phyloP scores from a whole-genome alignment of 2,329 filamentous ascomycete species.

The Coniochaeta pulveracea region DNA sequence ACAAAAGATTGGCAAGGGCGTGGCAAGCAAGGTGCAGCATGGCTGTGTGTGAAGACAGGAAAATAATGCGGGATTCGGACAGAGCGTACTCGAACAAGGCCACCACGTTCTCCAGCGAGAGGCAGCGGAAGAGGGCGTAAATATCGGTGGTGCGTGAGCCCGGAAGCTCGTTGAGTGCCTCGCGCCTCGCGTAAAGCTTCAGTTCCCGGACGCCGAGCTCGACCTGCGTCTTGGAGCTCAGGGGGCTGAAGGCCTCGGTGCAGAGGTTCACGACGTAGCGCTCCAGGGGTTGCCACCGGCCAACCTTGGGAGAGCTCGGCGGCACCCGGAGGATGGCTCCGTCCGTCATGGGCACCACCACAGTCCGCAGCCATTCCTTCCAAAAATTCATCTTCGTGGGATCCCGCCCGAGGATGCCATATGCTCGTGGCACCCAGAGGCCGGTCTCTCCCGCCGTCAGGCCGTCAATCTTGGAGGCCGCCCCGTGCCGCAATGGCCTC shows the following conservation, averaged over 20 bases:
- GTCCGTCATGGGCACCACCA: constrained; percentile 93
- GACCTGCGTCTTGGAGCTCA: constrained; percentile 90
- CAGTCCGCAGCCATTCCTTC: constrained; percentile 95
- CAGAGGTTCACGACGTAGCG: constrained; percentile 95
- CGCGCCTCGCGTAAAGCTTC: constrained; percentile 83
- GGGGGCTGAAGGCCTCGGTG: constrained; percentile 83
- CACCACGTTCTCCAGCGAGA: constrained; percentile 87
- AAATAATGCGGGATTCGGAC: constrained; percentile 88
- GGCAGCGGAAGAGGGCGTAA: constrained; percentile 80
- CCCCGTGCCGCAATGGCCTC: constrained; percentile 82
- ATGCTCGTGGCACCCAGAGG: constrained; percentile 89
- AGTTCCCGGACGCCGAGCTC: constrained; percentile 84
- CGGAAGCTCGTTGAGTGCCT: constrained; percentile 85
- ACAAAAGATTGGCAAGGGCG: constrained; percentile 75
- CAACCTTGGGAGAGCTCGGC: constrained; percentile 77
- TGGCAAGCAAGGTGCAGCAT: constrained; percentile 92
- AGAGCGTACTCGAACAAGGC: constrained; percentile 88
- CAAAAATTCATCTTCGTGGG: constrained; percentile 78
- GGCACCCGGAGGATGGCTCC: constrained; percentile 74
- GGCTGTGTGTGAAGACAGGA: constrained; percentile 87
- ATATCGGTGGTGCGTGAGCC: constrained; percentile 85
- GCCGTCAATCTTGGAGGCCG: constrained; percentile 93
- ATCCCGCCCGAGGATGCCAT: constrained; percentile 84
- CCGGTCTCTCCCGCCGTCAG: constrained; percentile 91
- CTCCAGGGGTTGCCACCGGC: constrained; percentile 92